Evolutionary conservation across 192 early-diverging fungal species (phyloP).

Genomic region (Oehlia diaphana): DNA sequence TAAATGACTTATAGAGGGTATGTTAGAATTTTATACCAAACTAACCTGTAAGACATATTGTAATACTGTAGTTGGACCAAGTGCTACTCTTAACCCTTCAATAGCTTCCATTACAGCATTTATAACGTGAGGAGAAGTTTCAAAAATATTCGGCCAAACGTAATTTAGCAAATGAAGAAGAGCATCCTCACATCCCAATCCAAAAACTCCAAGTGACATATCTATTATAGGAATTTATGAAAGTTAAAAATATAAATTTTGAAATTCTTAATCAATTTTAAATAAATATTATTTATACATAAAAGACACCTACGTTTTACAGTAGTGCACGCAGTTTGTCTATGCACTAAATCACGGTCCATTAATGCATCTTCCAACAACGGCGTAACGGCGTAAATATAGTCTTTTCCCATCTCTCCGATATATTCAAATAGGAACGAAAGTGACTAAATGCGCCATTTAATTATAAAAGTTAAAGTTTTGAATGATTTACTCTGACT

Average conservation of each 20-base stretch:
- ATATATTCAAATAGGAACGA: conserved; percentile 99
- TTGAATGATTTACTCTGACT: too few relatives aligned
- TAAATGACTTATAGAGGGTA: neutral
- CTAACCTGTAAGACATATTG: conserved; percentile 69
- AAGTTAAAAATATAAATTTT: neutral
- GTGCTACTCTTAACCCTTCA: conserved; percentile 86
- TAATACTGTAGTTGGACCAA: conserved; percentile 83
- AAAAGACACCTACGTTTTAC: conserved; percentile 67
- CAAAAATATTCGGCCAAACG: conserved; percentile 99
- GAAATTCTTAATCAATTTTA: neutral
- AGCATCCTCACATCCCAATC: conserved; percentile 90
- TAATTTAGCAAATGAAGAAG: conserved; percentile 92
- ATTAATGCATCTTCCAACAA: conserved; percentile 95
- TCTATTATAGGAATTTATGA: conserved; percentile 40
- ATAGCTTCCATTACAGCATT: conserved; percentile 97
- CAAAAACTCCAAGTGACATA: conserved; percentile 91
- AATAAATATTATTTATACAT: neutral
- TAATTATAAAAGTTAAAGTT: neutral
- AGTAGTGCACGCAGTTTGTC: conserved; percentile 94
- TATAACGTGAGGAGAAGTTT: conserved; percentile 94
- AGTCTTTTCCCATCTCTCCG: conserved; percentile 97
- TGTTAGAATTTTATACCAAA: neutral
- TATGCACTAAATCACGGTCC: conserved; percentile 96
- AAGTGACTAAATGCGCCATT: conserved; percentile 50
- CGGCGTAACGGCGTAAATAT: conserved; percentile 95